These are phyloP conservation scores for Aspergillus pseudoglaucus DNA, from an alignment of 2,329 filamentous ascomycete species.

Conservation along the genomic window DNA sequence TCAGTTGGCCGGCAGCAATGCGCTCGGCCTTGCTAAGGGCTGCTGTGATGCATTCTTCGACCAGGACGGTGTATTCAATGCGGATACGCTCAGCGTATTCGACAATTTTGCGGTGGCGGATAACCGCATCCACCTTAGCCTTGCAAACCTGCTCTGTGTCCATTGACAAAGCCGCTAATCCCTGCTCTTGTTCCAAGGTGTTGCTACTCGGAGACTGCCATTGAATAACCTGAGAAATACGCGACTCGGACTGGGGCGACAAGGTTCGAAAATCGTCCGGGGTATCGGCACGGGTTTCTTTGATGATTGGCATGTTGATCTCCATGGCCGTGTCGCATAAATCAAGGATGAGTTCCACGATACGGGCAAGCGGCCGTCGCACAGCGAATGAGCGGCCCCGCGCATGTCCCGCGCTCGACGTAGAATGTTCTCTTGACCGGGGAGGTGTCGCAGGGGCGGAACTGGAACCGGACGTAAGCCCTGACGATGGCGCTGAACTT, in stretches of 20 bases:
- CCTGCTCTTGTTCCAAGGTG: slow-evolving; percentile 87
- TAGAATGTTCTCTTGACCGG: slow-evolving; percentile 62
- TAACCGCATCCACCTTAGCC: slow-evolving; percentile 86
- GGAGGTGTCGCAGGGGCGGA: slow-evolving; percentile 60
- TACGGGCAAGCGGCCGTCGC: slow-evolving; percentile 79
- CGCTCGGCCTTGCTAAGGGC: slow-evolving; percentile 83
- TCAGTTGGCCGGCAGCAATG: slow-evolving; percentile 77
- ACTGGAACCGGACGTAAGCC: slow-evolving; percentile 63
- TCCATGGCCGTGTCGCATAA: slow-evolving; percentile 93
- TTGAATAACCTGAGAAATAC: slow-evolving; percentile 87
- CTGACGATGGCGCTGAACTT: slow-evolving; percentile 64
- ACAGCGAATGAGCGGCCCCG: slow-evolving; percentile 86
- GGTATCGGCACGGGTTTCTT: slow-evolving; percentile 63
- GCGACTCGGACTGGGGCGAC: slow-evolving; percentile 90
- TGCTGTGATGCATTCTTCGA: slow-evolving; percentile 92
- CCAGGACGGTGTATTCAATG: slow-evolving; percentile 83
- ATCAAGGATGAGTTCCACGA: slow-evolving; percentile 90
- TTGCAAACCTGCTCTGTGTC: slow-evolving; percentile 82
- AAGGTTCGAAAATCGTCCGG: slow-evolving; percentile 78
- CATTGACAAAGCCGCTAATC: slow-evolving; percentile 75
- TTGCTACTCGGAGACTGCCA: slow-evolving; percentile 94
- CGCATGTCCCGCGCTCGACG: slow-evolving; percentile 65
- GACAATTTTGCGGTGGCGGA: slow-evolving; percentile 84
- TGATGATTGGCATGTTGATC: slow-evolving; percentile 88
- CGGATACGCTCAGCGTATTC: slow-evolving; percentile 96